phyloP scores from a whole-genome alignment of 306 rosid species.

The Citrullus colocynthis region DNA sequence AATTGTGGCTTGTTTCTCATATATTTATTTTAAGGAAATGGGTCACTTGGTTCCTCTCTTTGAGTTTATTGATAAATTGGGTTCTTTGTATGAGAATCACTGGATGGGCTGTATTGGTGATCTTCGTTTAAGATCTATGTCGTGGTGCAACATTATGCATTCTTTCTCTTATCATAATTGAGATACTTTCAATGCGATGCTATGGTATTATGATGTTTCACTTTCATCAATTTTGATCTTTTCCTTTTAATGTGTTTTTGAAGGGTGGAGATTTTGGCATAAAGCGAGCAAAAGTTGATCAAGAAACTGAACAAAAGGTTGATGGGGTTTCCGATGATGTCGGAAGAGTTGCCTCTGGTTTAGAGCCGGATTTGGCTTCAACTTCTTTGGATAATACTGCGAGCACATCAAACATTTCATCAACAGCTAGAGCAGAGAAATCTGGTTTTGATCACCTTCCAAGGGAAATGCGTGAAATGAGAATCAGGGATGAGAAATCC shows the following conservation, averaged over 20 bases:
- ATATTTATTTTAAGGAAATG: too few relatives aligned
- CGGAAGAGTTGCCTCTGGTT: slow-evolving; percentile 19
- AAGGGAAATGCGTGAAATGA: slow-evolving; percentile 56
- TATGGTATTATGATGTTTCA: neutral
- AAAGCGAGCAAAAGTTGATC: slow-evolving; percentile 59
- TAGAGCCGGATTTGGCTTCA: slow-evolving; percentile 23
- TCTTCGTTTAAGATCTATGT: neutral
- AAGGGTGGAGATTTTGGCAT: slow-evolving; percentile 52
- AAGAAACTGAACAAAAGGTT: slow-evolving; percentile 29
- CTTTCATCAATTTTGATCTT: neutral
- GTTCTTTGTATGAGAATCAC: neutral
- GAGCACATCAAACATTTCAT: slow-evolving; percentile 31
- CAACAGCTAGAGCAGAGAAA: slow-evolving; percentile 31
- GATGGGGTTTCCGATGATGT: slow-evolving; percentile 16
- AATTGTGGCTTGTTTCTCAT: neutral
- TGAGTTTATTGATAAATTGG: neutral
- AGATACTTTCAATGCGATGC: neutral
- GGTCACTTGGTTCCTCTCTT: neutral
- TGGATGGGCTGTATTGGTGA: neutral
- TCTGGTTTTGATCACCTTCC: slow-evolving; percentile 54
- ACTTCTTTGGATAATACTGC: slow-evolving; percentile 27
- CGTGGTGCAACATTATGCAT: neutral
- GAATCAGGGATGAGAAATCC: slow-evolving; percentile 54
- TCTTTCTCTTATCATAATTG: neutral
- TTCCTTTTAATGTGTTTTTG: neutral